Conservation (phyloP, 2,329 filamentous ascomycete species). For the Diaporthe amygdali region DNA sequence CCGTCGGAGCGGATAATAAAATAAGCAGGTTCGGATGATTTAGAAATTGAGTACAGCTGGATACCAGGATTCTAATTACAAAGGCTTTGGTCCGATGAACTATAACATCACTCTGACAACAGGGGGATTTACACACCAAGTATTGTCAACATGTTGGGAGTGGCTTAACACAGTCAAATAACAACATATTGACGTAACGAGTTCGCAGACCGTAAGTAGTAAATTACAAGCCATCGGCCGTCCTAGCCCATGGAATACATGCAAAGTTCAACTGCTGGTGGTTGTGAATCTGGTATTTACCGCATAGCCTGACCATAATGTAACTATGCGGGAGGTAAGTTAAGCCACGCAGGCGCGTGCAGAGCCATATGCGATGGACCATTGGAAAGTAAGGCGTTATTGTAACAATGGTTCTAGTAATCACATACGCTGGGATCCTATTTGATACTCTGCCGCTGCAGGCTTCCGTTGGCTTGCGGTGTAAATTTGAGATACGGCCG, state of each 20-base stretch:
- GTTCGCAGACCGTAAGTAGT: too few species aligned
- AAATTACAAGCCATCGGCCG: too few species aligned
- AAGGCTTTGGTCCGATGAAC: too few species aligned
- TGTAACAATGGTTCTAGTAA: too few species aligned
- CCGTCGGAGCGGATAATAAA: neutral
- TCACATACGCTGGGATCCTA: neutral
- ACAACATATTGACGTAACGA: too few species aligned
- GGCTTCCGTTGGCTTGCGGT: too few species aligned
- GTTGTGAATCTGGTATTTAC: neutral
- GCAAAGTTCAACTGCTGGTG: neutral
- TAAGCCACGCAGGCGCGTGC: neutral
- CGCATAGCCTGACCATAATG: neutral
- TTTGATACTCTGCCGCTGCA: neutral
- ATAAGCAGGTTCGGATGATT: neutral
- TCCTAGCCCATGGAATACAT: neutral
- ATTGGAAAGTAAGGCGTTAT: too few species aligned
- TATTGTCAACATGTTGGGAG: too few species aligned
- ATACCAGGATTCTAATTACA: neutral
- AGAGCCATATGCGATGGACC: neutral
- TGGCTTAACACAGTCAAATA: too few species aligned
- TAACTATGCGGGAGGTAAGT: neutral
- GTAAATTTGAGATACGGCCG: neutral
- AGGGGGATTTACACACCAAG: too few species aligned
- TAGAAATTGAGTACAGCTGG: neutral
- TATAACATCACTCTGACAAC: too few species aligned